phyloP scores from a whole-genome alignment of 2,329 filamentous ascomycete genomes.

The Tolypocladium amazonense region DNA sequence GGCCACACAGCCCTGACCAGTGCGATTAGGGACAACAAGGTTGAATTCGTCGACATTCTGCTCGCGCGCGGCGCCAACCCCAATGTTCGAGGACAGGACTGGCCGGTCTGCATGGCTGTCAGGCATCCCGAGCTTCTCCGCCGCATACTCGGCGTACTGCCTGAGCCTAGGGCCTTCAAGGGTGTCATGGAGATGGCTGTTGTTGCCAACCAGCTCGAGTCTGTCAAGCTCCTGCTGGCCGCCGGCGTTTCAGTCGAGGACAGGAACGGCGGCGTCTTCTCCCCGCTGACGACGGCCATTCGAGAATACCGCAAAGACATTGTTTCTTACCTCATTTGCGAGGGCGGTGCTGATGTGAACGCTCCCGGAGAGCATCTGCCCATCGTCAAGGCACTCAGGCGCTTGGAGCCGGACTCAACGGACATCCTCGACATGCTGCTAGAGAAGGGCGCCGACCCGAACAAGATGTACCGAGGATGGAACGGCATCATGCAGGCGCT shows the following conservation, averaged over 20 bases:
- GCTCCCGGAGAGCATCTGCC: slow-evolving; percentile 60
- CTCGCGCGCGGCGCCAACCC: slow-evolving; percentile 50
- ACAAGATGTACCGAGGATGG: slow-evolving; percentile 56
- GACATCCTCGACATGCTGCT: slow-evolving; percentile 54
- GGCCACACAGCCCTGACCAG: slow-evolving; percentile 55
- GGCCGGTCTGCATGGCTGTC: slow-evolving; percentile 62
- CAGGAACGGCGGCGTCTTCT: slow-evolving; percentile 64
- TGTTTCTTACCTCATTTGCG: slow-evolving; percentile 48
- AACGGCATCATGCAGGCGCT: slow-evolving; percentile 55
- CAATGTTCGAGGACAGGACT: slow-evolving; percentile 54
- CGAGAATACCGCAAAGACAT: slow-evolving; percentile 53
- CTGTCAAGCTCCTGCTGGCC: slow-evolving; percentile 52
- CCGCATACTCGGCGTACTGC: slow-evolving; percentile 44
- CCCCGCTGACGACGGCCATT: slow-evolving; percentile 55
- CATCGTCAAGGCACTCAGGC: slow-evolving; percentile 57
- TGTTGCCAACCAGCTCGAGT: slow-evolving; percentile 54
- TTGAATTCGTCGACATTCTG: slow-evolving; percentile 49
- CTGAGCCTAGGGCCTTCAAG: slow-evolving; percentile 51
- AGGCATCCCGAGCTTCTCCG: slow-evolving; percentile 48
- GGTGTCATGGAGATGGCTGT: slow-evolving; percentile 60
- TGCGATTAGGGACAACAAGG: slow-evolving; percentile 49
- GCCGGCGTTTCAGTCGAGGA: slow-evolving; percentile 60
- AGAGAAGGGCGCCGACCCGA: slow-evolving; percentile 54
- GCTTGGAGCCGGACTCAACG: slow-evolving; percentile 43
- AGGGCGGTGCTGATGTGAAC: slow-evolving; percentile 54